A percentile compares a stretch with the other conserved stretches of the same genome.
These are phyloP conservation scores for Anthracocystis walkeri DNA, from an alignment of 1,284 basidiomycete species.

Conservation along the genomic window DNA sequence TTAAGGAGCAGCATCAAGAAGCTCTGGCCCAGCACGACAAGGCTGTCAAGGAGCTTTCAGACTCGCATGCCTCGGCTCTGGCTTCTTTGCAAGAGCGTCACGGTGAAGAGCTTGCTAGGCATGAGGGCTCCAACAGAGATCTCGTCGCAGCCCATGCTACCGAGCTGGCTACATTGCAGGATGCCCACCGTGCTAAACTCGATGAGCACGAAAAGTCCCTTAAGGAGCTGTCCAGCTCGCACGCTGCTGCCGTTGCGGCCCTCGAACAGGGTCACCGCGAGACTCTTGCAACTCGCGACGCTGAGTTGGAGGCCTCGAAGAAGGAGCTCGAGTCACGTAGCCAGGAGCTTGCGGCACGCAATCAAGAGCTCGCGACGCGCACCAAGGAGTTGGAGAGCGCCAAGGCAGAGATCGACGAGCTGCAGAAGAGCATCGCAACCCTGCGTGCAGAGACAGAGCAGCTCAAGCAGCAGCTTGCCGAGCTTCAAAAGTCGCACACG, in stretches of 20 bases:
- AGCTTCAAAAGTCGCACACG: slow-evolving; percentile 32
- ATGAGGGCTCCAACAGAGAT: slow-evolving; percentile 14
- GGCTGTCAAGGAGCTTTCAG: slow-evolving; percentile 11
- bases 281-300: slow-evolving; percentile 23
- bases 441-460: slow-evolving; percentile 39
- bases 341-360: slow-evolving; percentile 9
- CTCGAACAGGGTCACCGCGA: slow-evolving; percentile 33
- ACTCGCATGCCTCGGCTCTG: slow-evolving; percentile 16
- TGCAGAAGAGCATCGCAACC: slow-evolving; percentile 36
- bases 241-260: slow-evolving; percentile 22
- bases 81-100: slow-evolving; percentile 20
- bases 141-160: slow-evolving; percentile 23
- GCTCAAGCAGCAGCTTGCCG: slow-evolving; percentile 33
- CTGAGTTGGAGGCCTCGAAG: slow-evolving; percentile 15
- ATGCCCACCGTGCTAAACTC: slow-evolving; percentile 19
- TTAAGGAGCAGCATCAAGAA: slow-evolving; percentile 13
- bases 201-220: slow-evolving; percentile 21
- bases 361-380: slow-evolving; percentile 17
- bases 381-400: slow-evolving; percentile 29
- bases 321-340: slow-evolving; percentile 16
- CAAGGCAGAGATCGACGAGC: slow-evolving; percentile 35
- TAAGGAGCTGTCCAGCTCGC: slow-evolving; percentile 22
- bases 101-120: slow-evolving; percentile 5
- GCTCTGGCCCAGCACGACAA: slow-evolving; percentile 16
- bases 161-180: slow-evolving; percentile 19